Percentiles rank a stretch among this genome's conserved stretches.
These are phyloP conservation scores for Aspergillus affinis DNA, from an alignment of 495 filamentous ascomycete genomes.

Conservation along the genomic window DNA sequence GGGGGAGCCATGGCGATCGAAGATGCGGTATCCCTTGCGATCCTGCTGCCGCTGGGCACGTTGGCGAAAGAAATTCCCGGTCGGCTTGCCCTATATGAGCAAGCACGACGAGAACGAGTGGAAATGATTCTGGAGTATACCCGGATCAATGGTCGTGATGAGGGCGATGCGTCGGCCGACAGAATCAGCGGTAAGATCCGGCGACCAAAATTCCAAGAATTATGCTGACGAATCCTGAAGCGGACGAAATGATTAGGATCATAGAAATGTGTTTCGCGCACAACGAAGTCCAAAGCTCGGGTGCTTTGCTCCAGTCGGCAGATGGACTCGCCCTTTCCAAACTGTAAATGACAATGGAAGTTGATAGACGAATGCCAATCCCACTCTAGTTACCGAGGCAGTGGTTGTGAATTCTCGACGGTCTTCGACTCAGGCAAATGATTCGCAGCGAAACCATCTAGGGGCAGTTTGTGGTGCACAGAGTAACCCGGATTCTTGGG, in stretches of 20 bases:
- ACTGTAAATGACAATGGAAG: neutral
- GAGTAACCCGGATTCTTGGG: no score
- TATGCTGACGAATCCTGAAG: neutral
- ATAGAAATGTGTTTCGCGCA: neutral
- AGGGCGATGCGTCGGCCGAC: conserved; percentile 2
- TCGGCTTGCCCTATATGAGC: conserved; percentile 55
- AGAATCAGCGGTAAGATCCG: conserved; percentile 1
- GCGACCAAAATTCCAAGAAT: neutral
- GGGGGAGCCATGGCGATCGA: conserved; percentile 59
- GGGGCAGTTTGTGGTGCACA: no score
- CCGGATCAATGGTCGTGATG: conserved; percentile 5
- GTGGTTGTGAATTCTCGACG: no score
- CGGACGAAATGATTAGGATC: neutral
- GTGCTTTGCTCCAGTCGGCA: neutral
- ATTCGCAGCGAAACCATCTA: no score
- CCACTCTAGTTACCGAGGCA: no score
- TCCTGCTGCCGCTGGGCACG: conserved; percentile 49
- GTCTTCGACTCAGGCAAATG: no score
- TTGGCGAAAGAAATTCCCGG: conserved; percentile 37
- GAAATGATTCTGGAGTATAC: conserved; percentile 19
- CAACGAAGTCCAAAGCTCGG: neutral
- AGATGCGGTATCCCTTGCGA: conserved; percentile 56
- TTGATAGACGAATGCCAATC: no score
- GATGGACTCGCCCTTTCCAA: neutral
- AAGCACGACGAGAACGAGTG: conserved; percentile 34